Conservation (phyloP, 225 moss, liverwort and hornwort species). For the Asterella californica region DNA sequence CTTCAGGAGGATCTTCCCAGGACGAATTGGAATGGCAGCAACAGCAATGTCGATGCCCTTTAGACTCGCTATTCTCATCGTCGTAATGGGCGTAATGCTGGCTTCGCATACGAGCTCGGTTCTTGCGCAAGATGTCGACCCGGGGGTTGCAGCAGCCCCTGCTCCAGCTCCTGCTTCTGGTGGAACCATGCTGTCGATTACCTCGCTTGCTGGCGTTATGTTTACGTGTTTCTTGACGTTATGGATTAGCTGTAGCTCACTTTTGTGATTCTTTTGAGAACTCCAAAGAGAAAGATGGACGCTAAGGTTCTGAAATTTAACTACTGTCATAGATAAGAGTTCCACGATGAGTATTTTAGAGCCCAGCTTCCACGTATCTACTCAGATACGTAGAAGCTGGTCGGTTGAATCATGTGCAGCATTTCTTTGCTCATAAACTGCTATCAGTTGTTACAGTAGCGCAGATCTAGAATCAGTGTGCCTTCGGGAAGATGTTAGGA, state of each 20-base stretch:
- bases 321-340: not conserved
- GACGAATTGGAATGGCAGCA: not conserved
- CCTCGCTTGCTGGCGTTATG: not conserved
- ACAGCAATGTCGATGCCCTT: not conserved
- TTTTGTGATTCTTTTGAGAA: not conserved
- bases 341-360: not conserved
- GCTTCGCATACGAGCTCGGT: not conserved
- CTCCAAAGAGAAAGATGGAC: not conserved
- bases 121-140: slow-evolving; percentile 4
- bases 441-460: slow-evolving; percentile 1
- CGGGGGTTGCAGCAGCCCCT: not conserved
- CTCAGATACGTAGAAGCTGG: not conserved
- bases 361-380: not conserved
- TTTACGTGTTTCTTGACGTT: not conserved
- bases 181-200: not conserved
- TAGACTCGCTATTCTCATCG: not conserved
- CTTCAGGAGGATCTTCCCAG: no score
- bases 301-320: not conserved
- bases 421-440: not conserved
- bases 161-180: not conserved
- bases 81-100: not conserved
- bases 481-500: not conserved
- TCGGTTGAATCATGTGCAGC: slow-evolving; percentile 8
- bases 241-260: not conserved
- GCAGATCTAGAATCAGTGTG: not conserved